Conservation (phyloP, 345 rosid genomes). For the Orychophragmus violaceus region DNA sequence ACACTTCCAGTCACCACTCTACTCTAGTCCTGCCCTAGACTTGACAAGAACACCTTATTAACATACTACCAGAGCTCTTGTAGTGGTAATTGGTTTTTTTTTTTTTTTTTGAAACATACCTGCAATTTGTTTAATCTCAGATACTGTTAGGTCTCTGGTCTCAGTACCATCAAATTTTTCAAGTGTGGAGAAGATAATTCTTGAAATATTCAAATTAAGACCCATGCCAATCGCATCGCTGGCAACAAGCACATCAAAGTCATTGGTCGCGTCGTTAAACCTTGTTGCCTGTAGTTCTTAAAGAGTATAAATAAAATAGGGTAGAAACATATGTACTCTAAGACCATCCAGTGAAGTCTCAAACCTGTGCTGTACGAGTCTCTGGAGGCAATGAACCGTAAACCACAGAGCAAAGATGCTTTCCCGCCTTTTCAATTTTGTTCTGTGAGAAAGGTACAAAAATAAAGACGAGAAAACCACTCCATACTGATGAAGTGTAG, state of each 20-base stretch:
- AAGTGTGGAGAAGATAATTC: constrained; percentile 86
- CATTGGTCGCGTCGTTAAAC: constrained; percentile 78
- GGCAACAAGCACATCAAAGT: constrained; percentile 94
- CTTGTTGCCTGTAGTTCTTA: constrained; percentile 70
- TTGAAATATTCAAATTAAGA: constrained; percentile 82
- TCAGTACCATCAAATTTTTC: constrained; percentile 82
- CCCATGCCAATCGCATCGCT: constrained; percentile 99
- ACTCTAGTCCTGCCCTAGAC: not conserved
- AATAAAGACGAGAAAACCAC: not conserved
- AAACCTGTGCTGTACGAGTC: constrained; percentile 93
- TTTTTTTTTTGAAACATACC: too few species aligned
- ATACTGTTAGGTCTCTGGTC: constrained; percentile 61
- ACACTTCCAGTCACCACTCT: not conserved
- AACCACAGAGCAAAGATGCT: constrained; percentile 88
- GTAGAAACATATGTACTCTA: not conserved
- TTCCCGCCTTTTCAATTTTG: constrained; percentile 54
- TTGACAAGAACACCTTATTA: not conserved
- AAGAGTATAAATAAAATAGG: constrained; percentile 9
- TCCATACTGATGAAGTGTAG: not conserved
- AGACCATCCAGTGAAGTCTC: not conserved
- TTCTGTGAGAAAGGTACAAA: constrained; percentile 50
- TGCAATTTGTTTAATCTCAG: constrained; percentile 96
- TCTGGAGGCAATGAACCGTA: constrained; percentile 91
- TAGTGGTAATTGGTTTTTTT: not conserved
- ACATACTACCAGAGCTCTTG: not conserved